Base-by-base conservation (phyloP, 108 stramenopile species). In the Mediolabrus comicus region DNA sequence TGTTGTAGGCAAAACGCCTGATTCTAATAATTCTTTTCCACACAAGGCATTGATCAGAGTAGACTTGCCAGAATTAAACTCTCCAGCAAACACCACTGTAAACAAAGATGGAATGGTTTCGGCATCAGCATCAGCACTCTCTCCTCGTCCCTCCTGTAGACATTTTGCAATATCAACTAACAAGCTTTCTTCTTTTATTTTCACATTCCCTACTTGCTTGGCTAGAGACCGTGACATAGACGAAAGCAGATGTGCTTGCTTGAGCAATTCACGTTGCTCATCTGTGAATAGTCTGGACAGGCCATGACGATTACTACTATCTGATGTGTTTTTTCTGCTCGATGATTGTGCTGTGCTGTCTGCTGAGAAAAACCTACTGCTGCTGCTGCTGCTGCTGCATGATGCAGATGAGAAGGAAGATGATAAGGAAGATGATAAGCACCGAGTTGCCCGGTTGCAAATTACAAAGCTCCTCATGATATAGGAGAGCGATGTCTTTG, bases 61-160 rank as follows among this genome's bases (percentile, higher is more conserved):
- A 2, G 86, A 87, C 71, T 97, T 97, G 24, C 97, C 97, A 17
- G 86, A 70, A 68, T 94, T 96, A 59, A 96, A 90, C 67, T 90
- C 89, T 35, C 92, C 92, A 16, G 92, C 92, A 73, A 91, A 70
- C 0, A 90, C 86, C 7, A 91, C 84, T 11, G 88, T 86, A 70
- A 93, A 93, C 16, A 75, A 60, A 26, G 75, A 71, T 39, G 74
- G 74, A 10, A 65, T 62, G 22, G 56, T 12, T 26, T 14, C 28
- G 34, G 31, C 58, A 74, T 16, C 27, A 24, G 56, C 22, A 6
- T 53, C 36, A 28, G 41, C 70, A 14, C 25, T 59, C 30, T 17
- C 0, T 14, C 16, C 25, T 30, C 9, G 14, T 0, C 41, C 30
- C 31, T 29, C 38, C 12, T 62, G 84, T 77, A 14, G 81, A 51